Evolutionary conservation across 805 yeast genomes (phyloP).

Genomic region (Kuraishia capsulata): DNA sequence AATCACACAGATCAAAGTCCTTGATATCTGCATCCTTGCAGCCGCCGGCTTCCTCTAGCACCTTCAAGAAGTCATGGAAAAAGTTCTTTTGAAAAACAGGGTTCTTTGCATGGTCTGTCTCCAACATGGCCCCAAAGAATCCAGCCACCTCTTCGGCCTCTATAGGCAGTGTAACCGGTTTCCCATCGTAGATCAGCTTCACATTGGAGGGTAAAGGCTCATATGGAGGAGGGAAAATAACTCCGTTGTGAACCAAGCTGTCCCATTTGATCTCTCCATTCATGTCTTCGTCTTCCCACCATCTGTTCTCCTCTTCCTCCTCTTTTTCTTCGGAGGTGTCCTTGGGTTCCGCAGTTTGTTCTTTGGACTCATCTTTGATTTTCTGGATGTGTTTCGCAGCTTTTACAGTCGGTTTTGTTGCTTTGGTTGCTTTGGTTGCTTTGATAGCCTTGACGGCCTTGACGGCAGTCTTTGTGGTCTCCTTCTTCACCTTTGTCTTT

Average conservation of each 20-base stretch:
- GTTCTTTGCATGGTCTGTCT: conserved; percentile 81
- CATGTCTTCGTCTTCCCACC: conserved; percentile 78
- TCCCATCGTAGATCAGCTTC: conserved; percentile 66
- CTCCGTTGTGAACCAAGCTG: conserved; percentile 81
- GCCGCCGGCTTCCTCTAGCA: conserved; percentile 65
- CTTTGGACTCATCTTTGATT: conserved; percentile 9
- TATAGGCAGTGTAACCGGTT: conserved; percentile 63
- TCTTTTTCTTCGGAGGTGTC: conserved; percentile 29
- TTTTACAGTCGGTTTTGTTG: conserved; percentile 6
- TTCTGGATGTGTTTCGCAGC: conserved; percentile 7
- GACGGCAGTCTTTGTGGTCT: conserved; percentile 2
- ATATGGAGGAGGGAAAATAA: conserved; percentile 86
- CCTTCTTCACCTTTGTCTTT: conserved; percentile 4
- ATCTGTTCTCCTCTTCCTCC: conserved; percentile 53
- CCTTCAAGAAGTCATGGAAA: conserved; percentile 66
- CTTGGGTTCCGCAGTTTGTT: conserved; percentile 10
- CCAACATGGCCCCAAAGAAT: conserved; percentile 81
- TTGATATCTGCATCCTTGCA: conserved; percentile 38
- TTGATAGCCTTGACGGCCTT: too few species aligned
- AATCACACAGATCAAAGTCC: conserved; percentile 67
- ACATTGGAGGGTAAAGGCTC: conserved; percentile 76
- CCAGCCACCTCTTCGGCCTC: conserved; percentile 97
- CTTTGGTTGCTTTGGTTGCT: conserved; percentile 3
- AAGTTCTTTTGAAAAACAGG: conserved; percentile 83
- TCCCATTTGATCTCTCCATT: conserved; percentile 83